These are phyloP conservation scores for Scorias spongiosa DNA, from an alignment of 2,329 filamentous ascomycete species.

Conservation along the genomic window DNA sequence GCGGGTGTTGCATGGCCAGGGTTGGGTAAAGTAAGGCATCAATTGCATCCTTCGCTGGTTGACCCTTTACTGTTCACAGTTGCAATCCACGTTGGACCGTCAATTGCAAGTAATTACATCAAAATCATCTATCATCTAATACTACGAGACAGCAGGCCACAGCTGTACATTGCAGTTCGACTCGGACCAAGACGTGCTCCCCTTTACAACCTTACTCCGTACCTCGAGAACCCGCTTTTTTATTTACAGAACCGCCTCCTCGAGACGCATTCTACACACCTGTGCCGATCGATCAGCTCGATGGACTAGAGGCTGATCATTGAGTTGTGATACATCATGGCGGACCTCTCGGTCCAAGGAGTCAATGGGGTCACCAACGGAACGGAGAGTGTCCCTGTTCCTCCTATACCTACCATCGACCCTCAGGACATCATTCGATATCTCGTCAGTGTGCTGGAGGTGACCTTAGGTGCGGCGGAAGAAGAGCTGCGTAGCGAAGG, in stretches of 20 bases:
- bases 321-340: slow-evolving; percentile 12
- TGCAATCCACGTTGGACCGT: too few species aligned
- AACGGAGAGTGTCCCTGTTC: slow-evolving; percentile 11
- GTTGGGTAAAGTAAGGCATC: too few species aligned
- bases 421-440: slow-evolving; percentile 34
- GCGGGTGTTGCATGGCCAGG: too few species aligned
- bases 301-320: neutral
- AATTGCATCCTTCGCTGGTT: too few species aligned
- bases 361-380: slow-evolving; percentile 21
- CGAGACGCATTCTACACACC: too few species aligned
- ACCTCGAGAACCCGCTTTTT: too few species aligned
- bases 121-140: neutral
- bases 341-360: slow-evolving; percentile 22
- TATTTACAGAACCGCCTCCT: too few species aligned
- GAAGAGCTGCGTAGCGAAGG: slow-evolving; percentile 66
- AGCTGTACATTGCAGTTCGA: neutral
- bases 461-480: slow-evolving; percentile 38
- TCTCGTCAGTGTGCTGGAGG: slow-evolving; percentile 31
- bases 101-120: neutral
- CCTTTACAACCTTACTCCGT: too few species aligned
- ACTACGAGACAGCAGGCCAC: neutral
- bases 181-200: too few species aligned
- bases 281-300: neutral
- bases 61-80: too few species aligned
- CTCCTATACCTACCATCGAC: slow-evolving; percentile 22